Evolutionary conservation across 345 rosid species (phyloP).

Genomic region (Aquilaria malaccensis): DNA sequence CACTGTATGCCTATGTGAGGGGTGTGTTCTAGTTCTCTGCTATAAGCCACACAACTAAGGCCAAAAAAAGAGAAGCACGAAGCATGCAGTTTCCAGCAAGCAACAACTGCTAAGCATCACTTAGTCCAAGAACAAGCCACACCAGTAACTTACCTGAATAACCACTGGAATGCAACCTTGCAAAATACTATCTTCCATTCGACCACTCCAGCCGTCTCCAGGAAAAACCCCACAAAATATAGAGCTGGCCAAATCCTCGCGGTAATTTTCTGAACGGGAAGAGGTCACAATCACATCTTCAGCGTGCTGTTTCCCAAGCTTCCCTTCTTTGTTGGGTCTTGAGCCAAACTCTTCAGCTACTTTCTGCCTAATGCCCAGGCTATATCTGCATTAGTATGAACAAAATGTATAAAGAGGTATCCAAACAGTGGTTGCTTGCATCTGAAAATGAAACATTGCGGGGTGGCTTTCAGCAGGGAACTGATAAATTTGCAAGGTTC

Average conservation of each 20-base stretch:
- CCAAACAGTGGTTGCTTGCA: neutral
- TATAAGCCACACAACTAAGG: too few species aligned
- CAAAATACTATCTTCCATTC: constrained; percentile 94
- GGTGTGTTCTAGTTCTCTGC: too few species aligned
- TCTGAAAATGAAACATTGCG: constrained; percentile 6
- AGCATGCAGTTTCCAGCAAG: too few species aligned
- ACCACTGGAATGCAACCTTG: constrained; percentile 97
- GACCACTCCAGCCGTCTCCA: constrained; percentile 99
- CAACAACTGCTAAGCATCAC: constrained; percentile 1
- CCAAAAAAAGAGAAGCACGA: too few species aligned
- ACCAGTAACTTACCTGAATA: constrained; percentile 61
- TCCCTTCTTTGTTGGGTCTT: constrained; percentile 80
- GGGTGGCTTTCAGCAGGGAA: neutral
- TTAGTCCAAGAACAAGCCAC: constrained; percentile 1
- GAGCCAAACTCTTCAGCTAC: constrained; percentile 92
- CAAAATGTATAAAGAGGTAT: constrained; percentile 1
- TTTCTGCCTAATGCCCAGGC: constrained; percentile 96
- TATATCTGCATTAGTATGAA: constrained; percentile 53
- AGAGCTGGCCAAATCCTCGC: constrained; percentile 65
- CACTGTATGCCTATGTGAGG: too few species aligned
- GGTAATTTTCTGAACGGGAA: constrained; percentile 56
- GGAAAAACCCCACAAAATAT: constrained; percentile 91
- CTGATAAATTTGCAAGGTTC: neutral
- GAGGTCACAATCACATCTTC: constrained; percentile 74
- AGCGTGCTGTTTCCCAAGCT: constrained; percentile 83